Base-by-base conservation (phyloP, 805 yeast genomes). In the Candida bentonensis region DNA sequence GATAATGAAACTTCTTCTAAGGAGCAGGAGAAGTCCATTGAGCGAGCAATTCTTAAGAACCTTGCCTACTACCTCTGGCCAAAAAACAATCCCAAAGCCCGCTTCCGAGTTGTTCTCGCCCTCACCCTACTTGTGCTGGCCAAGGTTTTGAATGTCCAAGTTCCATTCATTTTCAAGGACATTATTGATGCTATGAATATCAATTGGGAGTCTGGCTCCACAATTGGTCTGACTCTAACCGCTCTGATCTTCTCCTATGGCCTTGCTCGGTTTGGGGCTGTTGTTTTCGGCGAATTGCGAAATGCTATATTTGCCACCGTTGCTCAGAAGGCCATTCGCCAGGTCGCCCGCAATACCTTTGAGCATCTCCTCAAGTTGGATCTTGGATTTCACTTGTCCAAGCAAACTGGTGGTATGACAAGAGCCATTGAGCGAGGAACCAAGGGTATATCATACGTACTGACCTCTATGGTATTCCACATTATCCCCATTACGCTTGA, bases 341-440 rank as follows among this genome's bases (percentile, higher is more conserved):
- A 79, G 44, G 96, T 92, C 27, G 95, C 97, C 1, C 68, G 78
- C 42, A 84, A 82, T 56, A 87, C 96, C 0, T 92, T 89, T 61
- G 70, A 67, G 39, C 97, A 89, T 60, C 66, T 92, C 43, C 69
- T 92, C 61, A 76, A 76, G 53, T 69, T 92, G 61, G 98, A 92
- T 63, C 65, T 88, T 44, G 82, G 85, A 20, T 92, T 89, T 73
- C 98, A 92, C 61, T 64, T 92, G 34, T 72, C 89, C 9, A 71
- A 88, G 52, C 97, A 92, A 61, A 92, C 98, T 0, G 98, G 98
- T 51, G 97, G 96, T 0, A 64, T 92, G 26, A 89, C 96, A 0
- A 70, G 98, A 49, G 97, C 97, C 1, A 92, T 92, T 55, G 98
- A 92, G 56, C 70, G 98, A 51, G 98, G 98, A 61, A 89, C 97